These are phyloP conservation scores for Eutypella sp. DNA, from an alignment of 2,329 filamentous ascomycete species.

Conservation along the genomic window DNA sequence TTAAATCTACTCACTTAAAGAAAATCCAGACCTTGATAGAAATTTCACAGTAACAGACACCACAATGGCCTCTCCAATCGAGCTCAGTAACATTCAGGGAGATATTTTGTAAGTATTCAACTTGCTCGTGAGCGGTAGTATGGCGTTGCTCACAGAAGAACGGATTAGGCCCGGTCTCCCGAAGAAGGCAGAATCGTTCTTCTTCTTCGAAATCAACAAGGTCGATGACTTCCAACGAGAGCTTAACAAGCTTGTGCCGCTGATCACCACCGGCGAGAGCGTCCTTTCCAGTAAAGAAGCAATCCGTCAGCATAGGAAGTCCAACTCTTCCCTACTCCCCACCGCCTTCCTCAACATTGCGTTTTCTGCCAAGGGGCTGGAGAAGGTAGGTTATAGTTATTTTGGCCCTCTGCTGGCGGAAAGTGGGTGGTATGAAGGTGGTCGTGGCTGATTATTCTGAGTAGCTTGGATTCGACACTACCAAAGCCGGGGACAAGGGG, in stretches of 20 bases:
- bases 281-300: not conserved
- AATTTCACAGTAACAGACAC: not conserved
- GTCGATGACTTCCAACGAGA: not conserved
- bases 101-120: not conserved
- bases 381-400: not conserved
- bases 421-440: not conserved
- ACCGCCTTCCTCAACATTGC: not conserved
- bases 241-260: not conserved
- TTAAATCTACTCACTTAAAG: not conserved
- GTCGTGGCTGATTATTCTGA: not conserved
- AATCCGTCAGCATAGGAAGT: not conserved
- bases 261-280: not conserved
- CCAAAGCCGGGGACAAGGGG: conserved; percentile 25
- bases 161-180: not conserved
- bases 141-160: not conserved
- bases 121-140: not conserved
- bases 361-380: not conserved
- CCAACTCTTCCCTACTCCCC: not conserved
- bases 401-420: not conserved
- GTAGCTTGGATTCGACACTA: conserved; percentile 20
- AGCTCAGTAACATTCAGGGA: not conserved
- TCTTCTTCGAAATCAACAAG: not conserved
- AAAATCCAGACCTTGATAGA: not conserved
- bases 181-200: not conserved
- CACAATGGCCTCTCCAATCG: not conserved